Evolutionary conservation across 179 eudicot genomes (phyloP).

Genomic region (Sideroxylon spinosum): DNA sequence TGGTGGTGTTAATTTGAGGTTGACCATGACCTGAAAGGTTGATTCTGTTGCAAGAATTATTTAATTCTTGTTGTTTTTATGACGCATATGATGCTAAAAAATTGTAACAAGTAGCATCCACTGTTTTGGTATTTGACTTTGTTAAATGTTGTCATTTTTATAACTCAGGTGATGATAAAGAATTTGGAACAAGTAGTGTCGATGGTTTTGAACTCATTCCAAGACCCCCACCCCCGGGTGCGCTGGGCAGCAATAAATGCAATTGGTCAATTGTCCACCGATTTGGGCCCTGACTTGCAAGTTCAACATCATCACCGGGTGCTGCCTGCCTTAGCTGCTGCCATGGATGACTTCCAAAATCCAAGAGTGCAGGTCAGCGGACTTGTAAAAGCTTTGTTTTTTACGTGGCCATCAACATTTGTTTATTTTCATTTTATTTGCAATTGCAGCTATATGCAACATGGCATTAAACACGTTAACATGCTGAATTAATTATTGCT

Average conservation of each 20-base stretch:
- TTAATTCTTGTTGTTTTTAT: too few species aligned
- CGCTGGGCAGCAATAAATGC: constrained; percentile 98
- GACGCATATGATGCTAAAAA: too few species aligned
- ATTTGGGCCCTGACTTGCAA: constrained; percentile 85
- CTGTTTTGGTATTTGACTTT: neutral
- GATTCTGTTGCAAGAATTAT: neutral
- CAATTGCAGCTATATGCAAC: neutral
- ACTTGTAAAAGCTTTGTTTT: neutral
- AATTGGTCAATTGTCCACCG: constrained; percentile 80
- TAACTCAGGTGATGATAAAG: constrained; percentile 65
- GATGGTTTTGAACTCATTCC: constrained; percentile 72
- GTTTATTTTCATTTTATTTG: neutral
- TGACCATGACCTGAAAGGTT: neutral
- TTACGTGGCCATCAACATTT: neutral
- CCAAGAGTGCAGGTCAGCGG: constrained; percentile 75
- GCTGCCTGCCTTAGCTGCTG: constrained; percentile 72
- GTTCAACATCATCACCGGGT: constrained; percentile 64
- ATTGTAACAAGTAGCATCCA: too few species aligned
- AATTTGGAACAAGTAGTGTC: constrained; percentile 76
- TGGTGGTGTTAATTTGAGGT: neutral
- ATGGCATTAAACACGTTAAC: neutral
- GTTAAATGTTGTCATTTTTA: neutral
- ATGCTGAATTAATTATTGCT: neutral
- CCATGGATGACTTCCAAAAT: constrained; percentile 84
- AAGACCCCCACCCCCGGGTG: constrained; percentile 87